phyloP scores from a whole-genome alignment of 1,284 basidiomycete genomes.

The Laetiporus sulphureus region DNA sequence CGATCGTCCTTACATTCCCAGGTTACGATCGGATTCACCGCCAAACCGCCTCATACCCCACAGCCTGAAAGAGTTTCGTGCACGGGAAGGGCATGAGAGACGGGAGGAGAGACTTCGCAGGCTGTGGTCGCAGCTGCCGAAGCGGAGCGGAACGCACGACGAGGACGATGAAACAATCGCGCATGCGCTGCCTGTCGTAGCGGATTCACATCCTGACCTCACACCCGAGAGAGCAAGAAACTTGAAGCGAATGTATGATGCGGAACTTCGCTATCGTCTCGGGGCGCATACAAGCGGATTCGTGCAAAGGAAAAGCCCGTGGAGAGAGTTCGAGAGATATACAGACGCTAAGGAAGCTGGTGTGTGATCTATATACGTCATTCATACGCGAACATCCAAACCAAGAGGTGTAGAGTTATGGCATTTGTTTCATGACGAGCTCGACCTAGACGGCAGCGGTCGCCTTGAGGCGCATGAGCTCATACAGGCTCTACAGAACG shows the following conservation, averaged over 20 bases:
- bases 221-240: conserved; percentile 64
- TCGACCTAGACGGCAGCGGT: conserved; percentile 85
- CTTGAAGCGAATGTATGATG: conserved; percentile 68
- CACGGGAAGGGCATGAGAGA: conserved; percentile 51
- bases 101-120: conserved; percentile 52
- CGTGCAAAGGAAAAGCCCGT: conserved; percentile 49
- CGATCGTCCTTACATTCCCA: conserved; percentile 51
- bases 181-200: conserved; percentile 20
- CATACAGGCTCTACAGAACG: conserved; percentile 58
- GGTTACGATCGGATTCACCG: conserved; percentile 46
- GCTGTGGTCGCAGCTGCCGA: conserved; percentile 55
- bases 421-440: conserved; percentile 82
- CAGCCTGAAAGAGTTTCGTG: conserved; percentile 57
- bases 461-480: conserved; percentile 73
- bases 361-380: conserved; percentile 29
- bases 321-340: conserved; percentile 76
- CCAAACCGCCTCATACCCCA: conserved; percentile 34
- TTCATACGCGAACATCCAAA: too few relatives aligned
- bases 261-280: conserved; percentile 66
- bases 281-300: conserved; percentile 42
- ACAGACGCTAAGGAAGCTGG: conserved; percentile 74
- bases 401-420: conserved; percentile 59
- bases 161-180: conserved; percentile 24
- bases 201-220: conserved; percentile 35
- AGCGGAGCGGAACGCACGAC: conserved; percentile 18